Conservation (phyloP, 2,329 filamentous ascomycete genomes). For the Drechslerella coelobrocha region DNA sequence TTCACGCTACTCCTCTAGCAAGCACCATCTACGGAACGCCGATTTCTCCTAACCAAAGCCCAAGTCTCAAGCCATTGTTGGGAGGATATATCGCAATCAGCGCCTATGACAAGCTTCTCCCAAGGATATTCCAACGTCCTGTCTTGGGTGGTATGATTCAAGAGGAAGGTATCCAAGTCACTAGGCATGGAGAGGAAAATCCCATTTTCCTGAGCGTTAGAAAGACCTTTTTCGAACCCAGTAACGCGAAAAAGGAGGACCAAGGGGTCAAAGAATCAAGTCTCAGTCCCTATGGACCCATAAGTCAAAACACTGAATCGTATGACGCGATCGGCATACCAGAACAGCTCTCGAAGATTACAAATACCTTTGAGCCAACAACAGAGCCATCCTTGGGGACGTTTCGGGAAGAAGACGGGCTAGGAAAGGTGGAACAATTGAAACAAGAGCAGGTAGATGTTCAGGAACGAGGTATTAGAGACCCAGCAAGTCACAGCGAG, state of each 20-base stretch:
- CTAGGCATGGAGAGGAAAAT: background rate
- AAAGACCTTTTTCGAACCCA: conserved; percentile 5
- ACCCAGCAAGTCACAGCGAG: too few relatives aligned
- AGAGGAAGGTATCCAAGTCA: conserved; percentile 30
- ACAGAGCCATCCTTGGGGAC: background rate
- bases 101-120: conserved; percentile 4
- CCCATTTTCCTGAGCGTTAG: conserved; percentile 26
- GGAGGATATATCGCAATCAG: conserved; percentile 9
- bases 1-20: too few relatives aligned
- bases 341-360: too few relatives aligned
- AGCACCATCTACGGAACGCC: too few relatives aligned
- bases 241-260: background rate
- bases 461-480: background rate
- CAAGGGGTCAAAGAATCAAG: background rate
- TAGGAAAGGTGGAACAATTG: background rate
- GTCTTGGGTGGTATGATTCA: conserved; percentile 6
- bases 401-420: background rate
- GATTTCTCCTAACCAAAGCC: too few relatives aligned
- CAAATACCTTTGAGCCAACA: background rate
- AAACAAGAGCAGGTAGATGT: background rate
- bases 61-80: background rate
- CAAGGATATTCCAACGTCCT: conserved; percentile 3
- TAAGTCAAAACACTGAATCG: too few relatives aligned
- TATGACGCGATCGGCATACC: too few relatives aligned
- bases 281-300: background rate